Percentiles rank a stretch among this genome's conserved stretches.
phyloP scores from a whole-genome alignment of 306 rosid genomes.

The Cicer judaicum region DNA sequence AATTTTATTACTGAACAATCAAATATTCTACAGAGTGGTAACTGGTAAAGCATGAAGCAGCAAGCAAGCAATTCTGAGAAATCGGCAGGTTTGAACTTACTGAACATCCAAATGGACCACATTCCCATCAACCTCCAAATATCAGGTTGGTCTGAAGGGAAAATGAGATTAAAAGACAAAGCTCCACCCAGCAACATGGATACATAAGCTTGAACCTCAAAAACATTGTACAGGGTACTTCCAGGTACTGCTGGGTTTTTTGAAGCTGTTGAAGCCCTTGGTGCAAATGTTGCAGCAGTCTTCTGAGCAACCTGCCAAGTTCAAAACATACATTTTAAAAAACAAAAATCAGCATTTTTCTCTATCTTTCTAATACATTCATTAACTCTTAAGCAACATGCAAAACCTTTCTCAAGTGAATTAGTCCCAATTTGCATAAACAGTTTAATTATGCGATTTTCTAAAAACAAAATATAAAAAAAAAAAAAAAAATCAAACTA shows the following conservation, averaged over 20 bases:
- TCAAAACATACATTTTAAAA: constrained; percentile 3
- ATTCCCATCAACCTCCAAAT: constrained; percentile 98
- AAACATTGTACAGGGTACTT: constrained; percentile 72
- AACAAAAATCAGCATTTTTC: constrained; percentile 30
- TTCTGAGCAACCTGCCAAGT: constrained; percentile 82
- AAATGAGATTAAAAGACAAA: constrained; percentile 84
- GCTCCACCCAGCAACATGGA: constrained; percentile 91
- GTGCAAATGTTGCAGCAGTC: constrained; percentile 98
- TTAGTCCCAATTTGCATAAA: not conserved
- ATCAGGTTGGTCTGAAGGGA: constrained; percentile 94
- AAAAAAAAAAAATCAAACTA: too few relatives aligned
- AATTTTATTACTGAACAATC: not conserved
- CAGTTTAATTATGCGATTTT: too few relatives aligned
- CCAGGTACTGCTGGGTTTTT: constrained; percentile 97
- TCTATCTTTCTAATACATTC: not conserved
- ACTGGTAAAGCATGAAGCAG: constrained; percentile 29
- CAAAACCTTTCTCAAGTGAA: not conserved
- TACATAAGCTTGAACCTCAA: constrained; percentile 93
- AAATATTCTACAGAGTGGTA: not conserved
- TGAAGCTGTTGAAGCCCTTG: constrained; percentile 89
- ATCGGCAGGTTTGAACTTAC: constrained; percentile 58
- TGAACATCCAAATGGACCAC: constrained; percentile 99
- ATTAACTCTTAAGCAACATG: constrained; percentile 30
- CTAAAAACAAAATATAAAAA: too few relatives aligned
- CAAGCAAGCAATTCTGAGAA: constrained; percentile 8